phyloP scores from a whole-genome alignment of 2,329 filamentous ascomycete genomes.

The Fusarium agapanthi region DNA sequence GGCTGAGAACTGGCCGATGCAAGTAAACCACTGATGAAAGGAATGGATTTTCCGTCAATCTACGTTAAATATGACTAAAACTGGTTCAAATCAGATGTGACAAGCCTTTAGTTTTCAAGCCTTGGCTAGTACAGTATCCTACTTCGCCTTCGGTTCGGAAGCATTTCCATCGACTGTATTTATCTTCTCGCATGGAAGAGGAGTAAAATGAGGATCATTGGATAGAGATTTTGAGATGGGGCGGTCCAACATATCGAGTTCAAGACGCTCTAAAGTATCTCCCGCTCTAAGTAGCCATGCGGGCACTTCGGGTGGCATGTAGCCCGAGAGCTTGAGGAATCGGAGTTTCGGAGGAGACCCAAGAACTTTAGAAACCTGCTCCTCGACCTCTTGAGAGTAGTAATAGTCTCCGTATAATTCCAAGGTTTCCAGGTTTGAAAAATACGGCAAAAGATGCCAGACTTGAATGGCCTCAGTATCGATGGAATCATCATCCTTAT shows the following conservation, averaged over 20 bases:
- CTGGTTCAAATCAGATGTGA: too few relatives aligned
- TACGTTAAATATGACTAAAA: fast-evolving
- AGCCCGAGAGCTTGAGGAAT: slow-evolving; percentile 17
- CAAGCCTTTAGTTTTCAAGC: fast-evolving
- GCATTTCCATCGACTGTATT: not conserved
- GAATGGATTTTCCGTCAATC: too few relatives aligned
- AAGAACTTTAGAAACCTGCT: not conserved
- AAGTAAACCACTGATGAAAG: not conserved
- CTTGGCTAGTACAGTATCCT: not conserved
- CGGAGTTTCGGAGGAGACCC: not conserved
- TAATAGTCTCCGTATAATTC: slow-evolving; percentile 3
- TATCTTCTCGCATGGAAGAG: slow-evolving; percentile 4
- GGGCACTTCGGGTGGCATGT: slow-evolving; percentile 8
- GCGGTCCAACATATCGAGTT: slow-evolving; percentile 28
- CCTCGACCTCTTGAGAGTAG: fast-evolving
- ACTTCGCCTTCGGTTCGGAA: not conserved
- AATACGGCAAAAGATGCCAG: slow-evolving; percentile 23
- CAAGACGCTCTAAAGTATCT: slow-evolving; percentile 11
- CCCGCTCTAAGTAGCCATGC: slow-evolving; percentile 4
- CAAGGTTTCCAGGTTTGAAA: slow-evolving; percentile 11
- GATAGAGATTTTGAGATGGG: not conserved
- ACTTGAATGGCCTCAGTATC: not conserved
- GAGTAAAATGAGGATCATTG: fast-evolving
- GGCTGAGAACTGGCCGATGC: not conserved
- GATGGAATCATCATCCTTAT: fast-evolving